phyloP scores from a whole-genome alignment of 257 asterid genomes.

The Solanum sitiens region DNA sequence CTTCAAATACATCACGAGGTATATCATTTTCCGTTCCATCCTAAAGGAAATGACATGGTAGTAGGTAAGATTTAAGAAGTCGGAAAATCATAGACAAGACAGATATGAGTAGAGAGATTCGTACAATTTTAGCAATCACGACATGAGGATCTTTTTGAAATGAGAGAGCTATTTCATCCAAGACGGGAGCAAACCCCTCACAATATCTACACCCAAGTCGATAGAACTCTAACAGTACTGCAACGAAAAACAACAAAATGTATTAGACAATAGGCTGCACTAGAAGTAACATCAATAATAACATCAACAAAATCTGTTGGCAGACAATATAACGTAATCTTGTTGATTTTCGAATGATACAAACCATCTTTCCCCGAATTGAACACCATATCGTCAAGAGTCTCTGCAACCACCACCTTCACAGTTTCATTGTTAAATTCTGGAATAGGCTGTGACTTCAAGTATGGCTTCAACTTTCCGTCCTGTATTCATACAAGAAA shows the following conservation, averaged over 20 bases:
- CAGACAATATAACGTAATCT: not conserved
- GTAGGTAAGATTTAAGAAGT: not conserved
- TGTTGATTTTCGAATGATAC: not conserved
- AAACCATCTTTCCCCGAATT: constrained; percentile 72
- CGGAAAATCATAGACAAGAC: not conserved
- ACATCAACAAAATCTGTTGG: not conserved
- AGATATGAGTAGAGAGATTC: not conserved
- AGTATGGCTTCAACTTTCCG: constrained; percentile 45
- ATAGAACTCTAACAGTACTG: constrained; percentile 71
- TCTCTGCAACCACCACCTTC: constrained; percentile 65
- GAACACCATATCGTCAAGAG: constrained; percentile 52
- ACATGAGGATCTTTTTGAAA: constrained; percentile 48
- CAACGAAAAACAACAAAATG: not conserved
- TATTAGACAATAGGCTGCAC: not conserved
- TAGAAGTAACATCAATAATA: not conserved
- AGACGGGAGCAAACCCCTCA: constrained; percentile 65
- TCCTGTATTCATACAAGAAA: constrained; percentile 29
- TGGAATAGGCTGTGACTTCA: constrained; percentile 70
- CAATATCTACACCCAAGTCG: constrained; percentile 91
- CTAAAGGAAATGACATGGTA: constrained; percentile 7
- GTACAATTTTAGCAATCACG: constrained; percentile 64
- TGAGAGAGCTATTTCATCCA: constrained; percentile 75
- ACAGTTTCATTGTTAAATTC: constrained; percentile 72
- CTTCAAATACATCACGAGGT: constrained; percentile 45
- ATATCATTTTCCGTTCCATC: constrained; percentile 72